phyloP scores from a whole-genome alignment of 2,329 filamentous ascomycete species.

The Colletotrichum aenigma region DNA sequence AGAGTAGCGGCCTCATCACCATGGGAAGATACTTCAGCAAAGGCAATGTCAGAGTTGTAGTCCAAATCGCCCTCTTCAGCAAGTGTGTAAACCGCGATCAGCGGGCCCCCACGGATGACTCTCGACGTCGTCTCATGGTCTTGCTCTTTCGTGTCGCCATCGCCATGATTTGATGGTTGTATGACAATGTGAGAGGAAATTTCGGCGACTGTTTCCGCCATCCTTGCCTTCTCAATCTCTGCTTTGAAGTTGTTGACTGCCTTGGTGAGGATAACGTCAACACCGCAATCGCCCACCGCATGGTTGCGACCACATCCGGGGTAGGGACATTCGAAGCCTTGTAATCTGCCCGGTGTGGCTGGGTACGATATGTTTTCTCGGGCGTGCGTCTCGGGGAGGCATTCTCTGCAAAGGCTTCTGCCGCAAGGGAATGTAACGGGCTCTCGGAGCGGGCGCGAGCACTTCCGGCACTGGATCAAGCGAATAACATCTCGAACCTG shows the following conservation, averaged over 20 bases:
- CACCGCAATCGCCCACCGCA: slow-evolving; percentile 74
- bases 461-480: slow-evolving; percentile 78
- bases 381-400: slow-evolving; percentile 69
- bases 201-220: slow-evolving; percentile 34
- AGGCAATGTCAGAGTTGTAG: slow-evolving; percentile 60
- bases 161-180: slow-evolving; percentile 3
- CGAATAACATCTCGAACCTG: slow-evolving; percentile 70
- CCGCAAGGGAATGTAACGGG: slow-evolving; percentile 85
- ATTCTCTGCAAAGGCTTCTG: slow-evolving; percentile 75
- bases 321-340: slow-evolving; percentile 79
- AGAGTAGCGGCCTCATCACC: slow-evolving; percentile 27
- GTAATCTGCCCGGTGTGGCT: slow-evolving; percentile 65
- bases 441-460: slow-evolving; percentile 68
- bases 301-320: slow-evolving; percentile 71
- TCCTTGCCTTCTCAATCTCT: slow-evolving; percentile 50
- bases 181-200: slow-evolving; percentile 42
- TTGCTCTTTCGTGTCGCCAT: slow-evolving; percentile 37
- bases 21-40: slow-evolving; percentile 34
- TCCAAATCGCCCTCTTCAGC: slow-evolving; percentile 65
- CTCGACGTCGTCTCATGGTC: slow-evolving; percentile 33
- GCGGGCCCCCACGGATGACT: slow-evolving; percentile 58
- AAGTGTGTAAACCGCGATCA: slow-evolving; percentile 71
- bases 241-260: slow-evolving; percentile 64
- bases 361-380: slow-evolving; percentile 81
- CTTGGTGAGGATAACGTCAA: slow-evolving; percentile 79